Evolutionary conservation across 768 basidiomycete species (phyloP).

Genomic region (Gloeopeniophorella convolvens): DNA sequence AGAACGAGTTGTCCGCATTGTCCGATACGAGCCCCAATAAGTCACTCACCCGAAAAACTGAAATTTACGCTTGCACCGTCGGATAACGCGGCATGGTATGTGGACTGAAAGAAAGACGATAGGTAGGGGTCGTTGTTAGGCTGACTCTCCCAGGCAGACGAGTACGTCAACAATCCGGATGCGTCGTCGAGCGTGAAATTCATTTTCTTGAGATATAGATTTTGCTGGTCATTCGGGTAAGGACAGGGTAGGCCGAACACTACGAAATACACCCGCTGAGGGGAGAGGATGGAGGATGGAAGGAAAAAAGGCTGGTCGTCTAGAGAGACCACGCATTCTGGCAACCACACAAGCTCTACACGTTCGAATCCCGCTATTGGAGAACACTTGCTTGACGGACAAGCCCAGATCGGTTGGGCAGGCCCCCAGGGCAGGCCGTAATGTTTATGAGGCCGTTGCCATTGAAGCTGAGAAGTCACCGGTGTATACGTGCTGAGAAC

Average conservation of each 20-base stretch:
- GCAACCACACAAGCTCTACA: no score
- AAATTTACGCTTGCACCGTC: constrained; percentile 24
- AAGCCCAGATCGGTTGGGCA: no score
- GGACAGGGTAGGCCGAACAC: neutral
- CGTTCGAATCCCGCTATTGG: no score
- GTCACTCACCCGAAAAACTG: constrained; percentile 21
- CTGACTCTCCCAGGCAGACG: constrained; percentile 24
- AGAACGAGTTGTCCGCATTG: neutral
- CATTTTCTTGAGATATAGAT: constrained; percentile 7
- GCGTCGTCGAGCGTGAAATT: constrained; percentile 30
- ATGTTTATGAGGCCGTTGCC: no score
- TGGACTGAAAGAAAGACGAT: constrained; percentile 22
- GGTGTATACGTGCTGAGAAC: no score
- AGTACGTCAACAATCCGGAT: constrained; percentile 22
- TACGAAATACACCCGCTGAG: neutral
- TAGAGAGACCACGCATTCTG: no score
- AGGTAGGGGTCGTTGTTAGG: constrained; percentile 19
- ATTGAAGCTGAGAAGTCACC: no score
- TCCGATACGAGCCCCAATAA: no score
- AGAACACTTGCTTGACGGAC: no score
- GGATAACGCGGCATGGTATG: constrained; percentile 25
- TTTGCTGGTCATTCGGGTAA: neutral
- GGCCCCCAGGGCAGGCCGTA: no score
- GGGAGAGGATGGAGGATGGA: no score
- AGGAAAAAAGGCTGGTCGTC: no score